Percentiles rank a stretch among this genome's conserved stretches.
Conservation (phyloP, 1,284 basidiomycete genomes). For the Athelia sp. region DNA sequence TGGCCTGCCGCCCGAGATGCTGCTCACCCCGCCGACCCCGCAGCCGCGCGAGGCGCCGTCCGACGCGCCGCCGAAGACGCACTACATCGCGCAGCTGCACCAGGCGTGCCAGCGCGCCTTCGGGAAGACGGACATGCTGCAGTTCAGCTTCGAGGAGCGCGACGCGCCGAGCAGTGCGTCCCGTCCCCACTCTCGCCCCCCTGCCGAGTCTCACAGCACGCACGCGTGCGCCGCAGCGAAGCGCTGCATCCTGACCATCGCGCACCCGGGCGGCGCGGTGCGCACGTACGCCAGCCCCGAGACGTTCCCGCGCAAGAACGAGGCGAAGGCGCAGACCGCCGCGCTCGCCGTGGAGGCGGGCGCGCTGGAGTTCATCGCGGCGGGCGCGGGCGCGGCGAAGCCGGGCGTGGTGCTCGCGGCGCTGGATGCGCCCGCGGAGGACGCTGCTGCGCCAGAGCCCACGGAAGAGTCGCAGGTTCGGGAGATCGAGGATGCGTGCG, state of each 20-base stretch:
- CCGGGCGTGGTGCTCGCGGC: slow-evolving; percentile 30
- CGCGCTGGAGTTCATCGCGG: slow-evolving; percentile 49
- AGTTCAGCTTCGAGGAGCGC: slow-evolving; percentile 41
- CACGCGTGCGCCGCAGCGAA: slow-evolving; percentile 31
- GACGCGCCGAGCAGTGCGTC: slow-evolving; percentile 25
- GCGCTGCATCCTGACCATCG: slow-evolving; percentile 54
- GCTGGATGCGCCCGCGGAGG: slow-evolving; percentile 21
- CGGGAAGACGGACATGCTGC: slow-evolving; percentile 31
- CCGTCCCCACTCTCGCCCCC: neutral
- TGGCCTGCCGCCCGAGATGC: neutral
- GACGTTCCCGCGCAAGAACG: slow-evolving; percentile 34
- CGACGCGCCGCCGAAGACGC: neutral
- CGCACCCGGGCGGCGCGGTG: slow-evolving; percentile 41
- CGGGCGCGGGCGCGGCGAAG: no score
- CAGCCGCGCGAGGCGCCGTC: neutral
- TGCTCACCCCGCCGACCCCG: neutral
- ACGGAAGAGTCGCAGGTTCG: slow-evolving; percentile 22
- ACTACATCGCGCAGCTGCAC: slow-evolving; percentile 30
- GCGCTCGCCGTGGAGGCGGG: slow-evolving; percentile 51
- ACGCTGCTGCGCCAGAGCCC: neutral
- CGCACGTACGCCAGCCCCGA: slow-evolving; percentile 48
- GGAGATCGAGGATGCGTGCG: slow-evolving; percentile 45
- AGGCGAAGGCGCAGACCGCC: slow-evolving; percentile 48
- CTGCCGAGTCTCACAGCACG: neutral
- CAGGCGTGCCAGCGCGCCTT: slow-evolving; percentile 37